Evolutionary conservation across 169 alveolate genomes (phyloP), one percentile per base, ranked within the genome.

Genomic region (Plasmodium vinckei): DNA sequence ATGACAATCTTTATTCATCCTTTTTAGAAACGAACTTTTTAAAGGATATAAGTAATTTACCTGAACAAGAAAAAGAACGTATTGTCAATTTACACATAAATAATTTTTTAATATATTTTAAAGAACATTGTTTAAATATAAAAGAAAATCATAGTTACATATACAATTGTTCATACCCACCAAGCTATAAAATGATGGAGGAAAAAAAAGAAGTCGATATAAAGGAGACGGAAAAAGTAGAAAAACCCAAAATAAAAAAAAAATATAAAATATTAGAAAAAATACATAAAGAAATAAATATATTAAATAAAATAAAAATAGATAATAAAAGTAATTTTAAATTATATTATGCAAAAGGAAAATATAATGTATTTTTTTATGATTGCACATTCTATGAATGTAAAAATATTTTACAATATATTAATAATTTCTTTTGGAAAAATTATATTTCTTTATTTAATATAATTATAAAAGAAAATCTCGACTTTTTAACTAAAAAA

Each of bases 401-500:
- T 25, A 61, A 27, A n/a, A 75, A 60, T 75, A 47, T 63, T 44
- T 42, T 75, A 13, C 73, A 75, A 23, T 25, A 75, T 47, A 23
- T 75, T 27, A 75, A 65, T 17, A 75, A 75, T 19, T 75, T 44
- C 17, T 75, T 75, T 19, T 75, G 88, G 88, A 57, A 75, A 0
- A 61, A 75, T 10, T 75, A 64, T 21, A 46, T 17, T 5, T 46
- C 49, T 17, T 75, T 75, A 15, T 75, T 47, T 75, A 9, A 63
- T 21, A 75, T 75, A 3, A n/a, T 61, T 1, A 5, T 61, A 42
- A 47, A 19, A 61, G 88, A 75, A 13, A 75, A 75, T 63, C 1
- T 54, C 13, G 1, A 61, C 0, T 60, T 13, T 12, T 75, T 75
- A 39, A 56, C 64, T 0, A 17, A 39, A 4, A 19, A 23, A 15